Percentiles rank a stretch among this genome's conserved stretches.
Conservation (phyloP, 805 yeast species). For the Dipodascopsis tothii region DNA sequence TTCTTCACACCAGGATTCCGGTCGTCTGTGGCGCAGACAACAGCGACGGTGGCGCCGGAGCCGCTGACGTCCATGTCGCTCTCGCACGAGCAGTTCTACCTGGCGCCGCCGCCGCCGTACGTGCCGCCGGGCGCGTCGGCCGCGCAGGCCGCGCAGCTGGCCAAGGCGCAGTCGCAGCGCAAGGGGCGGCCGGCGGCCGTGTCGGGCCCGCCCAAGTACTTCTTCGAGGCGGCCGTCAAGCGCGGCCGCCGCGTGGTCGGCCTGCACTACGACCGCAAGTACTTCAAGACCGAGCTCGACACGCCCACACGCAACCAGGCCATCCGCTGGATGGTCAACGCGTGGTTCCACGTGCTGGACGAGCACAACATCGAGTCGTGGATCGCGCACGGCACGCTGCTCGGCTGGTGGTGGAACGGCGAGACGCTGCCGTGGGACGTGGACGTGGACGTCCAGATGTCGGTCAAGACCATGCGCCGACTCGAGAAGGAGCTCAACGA, state of each 20-base stretch:
- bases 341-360: conserved; percentile 41
- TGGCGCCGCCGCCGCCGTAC: conserved; percentile 14
- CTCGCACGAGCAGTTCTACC: conserved; percentile 21
- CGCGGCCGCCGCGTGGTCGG: conserved; percentile 20
- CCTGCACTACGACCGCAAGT: conserved; percentile 57
- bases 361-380: conserved; percentile 40
- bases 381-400: conserved; percentile 44
- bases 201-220: conserved; percentile 20
- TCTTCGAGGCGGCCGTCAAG: conserved; percentile 16
- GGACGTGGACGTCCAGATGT: conserved; percentile 45
- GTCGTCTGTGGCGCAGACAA: neutral
- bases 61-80: conserved; percentile 13
- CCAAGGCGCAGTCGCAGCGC: conserved; percentile 7
- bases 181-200: conserved; percentile 8
- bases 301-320: conserved; percentile 38
- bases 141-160: conserved; percentile 13
- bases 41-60: neutral
- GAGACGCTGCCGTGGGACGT: conserved; percentile 48
- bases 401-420: conserved; percentile 48
- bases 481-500: conserved; percentile 43
- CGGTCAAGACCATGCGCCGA: conserved; percentile 41
- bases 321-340: conserved; percentile 41
- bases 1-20: neutral
- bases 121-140: conserved; percentile 8
- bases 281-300: conserved; percentile 42